These are phyloP conservation scores for Penstemon eatonii DNA, from an alignment of 257 asterid genomes.

Conservation along the genomic window DNA sequence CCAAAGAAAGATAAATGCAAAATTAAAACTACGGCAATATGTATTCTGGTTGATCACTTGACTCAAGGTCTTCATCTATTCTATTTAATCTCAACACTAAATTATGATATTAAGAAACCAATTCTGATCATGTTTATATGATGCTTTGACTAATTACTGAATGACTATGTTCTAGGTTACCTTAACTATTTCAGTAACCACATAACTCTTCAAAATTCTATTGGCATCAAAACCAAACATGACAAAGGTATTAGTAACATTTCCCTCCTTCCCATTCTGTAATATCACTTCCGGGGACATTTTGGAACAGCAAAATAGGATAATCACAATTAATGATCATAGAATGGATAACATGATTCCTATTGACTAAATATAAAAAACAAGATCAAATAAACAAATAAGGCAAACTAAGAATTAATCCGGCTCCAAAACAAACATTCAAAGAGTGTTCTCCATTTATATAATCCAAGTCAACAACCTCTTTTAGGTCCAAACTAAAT, in stretches of 20 bases:
- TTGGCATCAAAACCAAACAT: neutral
- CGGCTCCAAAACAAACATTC: neutral
- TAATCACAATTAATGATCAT: neutral
- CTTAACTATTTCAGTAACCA: neutral
- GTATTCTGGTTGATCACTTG: neutral
- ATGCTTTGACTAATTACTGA: neutral
- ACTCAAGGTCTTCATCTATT: neutral
- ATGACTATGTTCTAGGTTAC: neutral
- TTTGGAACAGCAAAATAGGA: neutral
- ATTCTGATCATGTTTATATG: neutral
- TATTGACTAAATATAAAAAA: neutral
- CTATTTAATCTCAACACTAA: neutral
- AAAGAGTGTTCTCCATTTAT: constrained; percentile 3
- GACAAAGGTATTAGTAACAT: neutral
- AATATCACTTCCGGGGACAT: neutral
- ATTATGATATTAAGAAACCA: neutral
- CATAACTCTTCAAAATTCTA: neutral
- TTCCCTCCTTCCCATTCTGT: constrained; percentile 6
- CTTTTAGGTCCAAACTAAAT: constrained; percentile 18
- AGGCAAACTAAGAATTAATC: constrained; percentile 10
- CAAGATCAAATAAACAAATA: neutral
- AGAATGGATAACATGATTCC: neutral
- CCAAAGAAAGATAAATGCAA: neutral
- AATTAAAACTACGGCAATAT: neutral
- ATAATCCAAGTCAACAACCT: constrained; percentile 15